Evolutionary conservation across 2,329 filamentous ascomycete genomes (phyloP), one percentile per base, ranked within the genome.

Genomic region (Cytospora piceae): DNA sequence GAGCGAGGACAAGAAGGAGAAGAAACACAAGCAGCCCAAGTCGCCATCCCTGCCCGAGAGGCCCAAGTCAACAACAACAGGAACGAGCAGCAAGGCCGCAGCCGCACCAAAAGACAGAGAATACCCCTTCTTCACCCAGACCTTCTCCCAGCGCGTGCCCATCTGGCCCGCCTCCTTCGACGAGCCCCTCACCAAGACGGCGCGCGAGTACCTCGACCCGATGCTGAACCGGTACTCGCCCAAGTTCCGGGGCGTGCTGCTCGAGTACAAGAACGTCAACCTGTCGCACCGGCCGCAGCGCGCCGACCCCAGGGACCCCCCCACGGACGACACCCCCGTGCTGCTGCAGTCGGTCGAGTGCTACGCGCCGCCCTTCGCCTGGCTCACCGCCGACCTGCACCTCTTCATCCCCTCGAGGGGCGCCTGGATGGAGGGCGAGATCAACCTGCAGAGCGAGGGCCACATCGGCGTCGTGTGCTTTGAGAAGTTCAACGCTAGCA

Each of bases 401-500:
- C 80, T 98, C 22, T 96, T 97, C 75, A 85, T 90, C 37, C 94
- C 95, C 0, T 82, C 84, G 61, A 85, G 86, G 55, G 91, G 92
- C 42, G 87, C 88, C 11, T 87, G 85, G 77, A 85, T 98, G 74
- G 89, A 94, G 70, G 95, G 93, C 14, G 89, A 85, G 70, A 85
- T 97, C 64, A 95, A 94, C 72, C 82, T 97, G 34, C 92, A 96
- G 74, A 94, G 90, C 57, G 92, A 95, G 71, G 93, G 92, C 8
- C 93, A 97, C 74, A 84, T 99, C 8, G 94, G 94, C 24, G 85
- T 97, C 3, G 87, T 96, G 14, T 95, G 93, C 76, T 94, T 93
- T 79, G 94, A 94, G 76, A 87, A 93, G 70, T 98, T 98, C 83
- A 96, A 95, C 71, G 92, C 94, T 1, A 92, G 90, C 53, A 91